A percentile compares a stretch with the other conserved stretches of the same genome.
Evolutionary conservation across 1,284 basidiomycete genomes (phyloP).

Genomic region (Agaricales sp.): DNA sequence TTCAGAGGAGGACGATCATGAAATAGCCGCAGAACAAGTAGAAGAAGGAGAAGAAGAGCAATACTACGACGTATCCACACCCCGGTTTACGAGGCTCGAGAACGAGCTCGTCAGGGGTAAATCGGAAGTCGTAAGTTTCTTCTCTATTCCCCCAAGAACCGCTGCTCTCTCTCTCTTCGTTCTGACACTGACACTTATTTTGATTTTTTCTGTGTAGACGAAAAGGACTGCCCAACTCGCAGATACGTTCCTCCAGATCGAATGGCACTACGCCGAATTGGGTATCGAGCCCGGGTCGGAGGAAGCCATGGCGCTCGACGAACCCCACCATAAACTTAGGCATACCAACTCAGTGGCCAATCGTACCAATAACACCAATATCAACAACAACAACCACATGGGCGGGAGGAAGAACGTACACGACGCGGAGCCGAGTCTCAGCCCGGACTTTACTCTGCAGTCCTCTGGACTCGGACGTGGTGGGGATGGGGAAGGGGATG

Average conservation of each 20-base stretch:
- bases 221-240: constrained; percentile 62
- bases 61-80: constrained; percentile 61
- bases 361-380: constrained; percentile 25
- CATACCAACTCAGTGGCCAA: constrained; percentile 28
- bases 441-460: constrained; percentile 15
- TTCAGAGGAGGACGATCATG: no score
- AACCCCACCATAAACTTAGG: neutral
- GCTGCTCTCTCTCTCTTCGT: constrained; percentile 1
- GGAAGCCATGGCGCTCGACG: neutral
- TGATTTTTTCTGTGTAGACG: constrained; percentile 26
- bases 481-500: no score
- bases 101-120: constrained; percentile 74
- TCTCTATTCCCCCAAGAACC: constrained; percentile 1
- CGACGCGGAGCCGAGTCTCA: neutral
- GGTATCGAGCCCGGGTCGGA: constrained; percentile 50
- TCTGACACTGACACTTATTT: constrained; percentile 4
- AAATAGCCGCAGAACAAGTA: no score
- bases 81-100: constrained; percentile 68
- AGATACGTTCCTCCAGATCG: constrained; percentile 56
- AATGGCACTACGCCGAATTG: constrained; percentile 72
- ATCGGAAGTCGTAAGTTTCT: constrained; percentile 57
- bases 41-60: constrained; percentile 14
- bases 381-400: constrained; percentile 20
- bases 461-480: constrained; percentile 15
- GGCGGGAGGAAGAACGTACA: no score